Evolutionary conservation across 2,329 filamentous ascomycete species (phyloP), one percentile per base, ranked within the genome.

Genomic region (Balansia obtecta): DNA sequence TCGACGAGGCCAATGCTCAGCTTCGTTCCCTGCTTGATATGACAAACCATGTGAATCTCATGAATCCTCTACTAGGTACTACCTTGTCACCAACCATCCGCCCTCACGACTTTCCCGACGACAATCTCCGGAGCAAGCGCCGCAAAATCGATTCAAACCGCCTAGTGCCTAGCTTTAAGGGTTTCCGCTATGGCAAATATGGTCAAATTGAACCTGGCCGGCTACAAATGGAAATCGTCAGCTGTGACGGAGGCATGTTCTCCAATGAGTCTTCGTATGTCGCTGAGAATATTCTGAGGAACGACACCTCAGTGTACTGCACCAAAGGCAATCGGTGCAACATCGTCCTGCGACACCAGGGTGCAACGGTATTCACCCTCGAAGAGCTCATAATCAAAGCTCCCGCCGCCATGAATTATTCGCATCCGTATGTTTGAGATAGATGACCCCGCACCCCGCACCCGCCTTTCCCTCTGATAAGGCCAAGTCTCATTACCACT

Each of bases 311-410:
- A 11, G 88, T 95, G 2, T 97, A 96, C 63, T 94, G 89, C 67
- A 95, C 89, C 38, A 87, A 91, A 63, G 83, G 81, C n/a, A 85
- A 85, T 54, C 79, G 82, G 52, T 96, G 89, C 70, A 95, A 95
- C 61, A 80, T 97, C 58, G 74, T 97, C 12, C 68, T 97, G 51
- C 80, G 81, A 52, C 91, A 97, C 63, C 82, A 85, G 56, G 88
- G 86, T 43, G 82, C 82, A 38, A 85, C 85, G 2, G 80, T 86
- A 0, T 97, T 97, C 60, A 86, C 79, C 50, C 68, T 97, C 50
- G 85, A 88, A 58, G 91, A 91, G 68, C 70, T 97, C 46, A 76
- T 94, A 55, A 94, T 97, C 66, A 90, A 88, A 64, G 88, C 87
- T 10, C 91, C 91, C 0, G 80, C 82, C 37, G 71, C 77, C 42